Percentiles rank a stretch among this genome's conserved stretches.
These are phyloP conservation scores for Penicillium psychrofluorescens DNA, from an alignment of 495 filamentous ascomycete species.

Conservation along the genomic window DNA sequence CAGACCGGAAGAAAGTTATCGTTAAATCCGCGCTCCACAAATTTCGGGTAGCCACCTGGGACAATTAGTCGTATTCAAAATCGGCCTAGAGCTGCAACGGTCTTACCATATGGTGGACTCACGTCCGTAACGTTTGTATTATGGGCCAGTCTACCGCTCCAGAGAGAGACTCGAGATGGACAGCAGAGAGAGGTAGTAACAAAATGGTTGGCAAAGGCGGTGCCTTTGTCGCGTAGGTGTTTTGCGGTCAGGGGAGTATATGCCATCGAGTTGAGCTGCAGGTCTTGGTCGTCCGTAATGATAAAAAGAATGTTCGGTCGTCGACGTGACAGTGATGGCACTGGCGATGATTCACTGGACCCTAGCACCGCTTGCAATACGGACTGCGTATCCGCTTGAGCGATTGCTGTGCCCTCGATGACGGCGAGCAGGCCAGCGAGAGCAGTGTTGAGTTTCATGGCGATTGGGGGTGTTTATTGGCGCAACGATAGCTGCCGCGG, in stretches of 20 bases:
- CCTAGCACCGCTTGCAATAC: slow-evolving; percentile 7
- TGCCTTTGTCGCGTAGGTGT: slow-evolving; percentile 47
- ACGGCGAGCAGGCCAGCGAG: slow-evolving; percentile 5
- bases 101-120: slow-evolving; percentile 50
- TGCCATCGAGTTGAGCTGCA: slow-evolving; percentile 50
- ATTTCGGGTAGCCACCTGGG: slow-evolving; percentile 63
- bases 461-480: not conserved
- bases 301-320: slow-evolving; percentile 57
- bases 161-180: slow-evolving; percentile 54
- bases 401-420: slow-evolving; percentile 1
- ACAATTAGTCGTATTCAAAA: not conserved
- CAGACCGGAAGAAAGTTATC: slow-evolving; percentile 60
- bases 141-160: slow-evolving; percentile 61
- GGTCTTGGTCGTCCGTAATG: slow-evolving; percentile 60
- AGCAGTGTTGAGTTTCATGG: slow-evolving; percentile 17
- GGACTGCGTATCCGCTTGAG: slow-evolving; percentile 4
- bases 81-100: too few relatives aligned
- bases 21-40: slow-evolving; percentile 58
- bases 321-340: not conserved
- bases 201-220: slow-evolving; percentile 51
- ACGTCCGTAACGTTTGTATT: slow-evolving; percentile 74
- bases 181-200: slow-evolving; percentile 59
- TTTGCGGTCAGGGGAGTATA: slow-evolving; percentile 49
- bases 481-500: too few relatives aligned
- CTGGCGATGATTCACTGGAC: not conserved